Base-by-base conservation (phyloP, 2,329 filamentous ascomycete genomes). In the Aspergillus cejpii region DNA sequence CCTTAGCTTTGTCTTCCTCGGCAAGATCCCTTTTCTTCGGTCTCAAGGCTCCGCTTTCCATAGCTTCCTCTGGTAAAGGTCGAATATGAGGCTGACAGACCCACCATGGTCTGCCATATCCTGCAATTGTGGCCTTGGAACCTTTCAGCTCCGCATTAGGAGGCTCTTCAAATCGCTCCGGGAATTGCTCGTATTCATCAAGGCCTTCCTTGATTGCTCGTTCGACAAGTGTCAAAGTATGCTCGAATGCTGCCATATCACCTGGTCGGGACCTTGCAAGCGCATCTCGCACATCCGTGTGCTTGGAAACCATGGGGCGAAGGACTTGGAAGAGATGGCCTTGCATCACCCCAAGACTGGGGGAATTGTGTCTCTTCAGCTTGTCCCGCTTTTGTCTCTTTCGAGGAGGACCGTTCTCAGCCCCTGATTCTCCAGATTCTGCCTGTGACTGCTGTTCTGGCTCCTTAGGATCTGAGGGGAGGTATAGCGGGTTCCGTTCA, bases 251-350 rank as follows among this genome's bases (percentile, higher is more conserved):
- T 1, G 76, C 72, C 43, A 97, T 80, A 55, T 94, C 85, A 27
- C 85, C 85, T 0, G 79, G 74, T 15, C 77, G 71, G 12, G 76
- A 79, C 49, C 74, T 75, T 0, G 87, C 90, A 2, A 98, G 76
- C n/a, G 83, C 79, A 62, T 97, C 88, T 24, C 92, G 80, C 24
- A 97, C 81, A 54, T 92, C 78, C 19, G 87, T 90, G 66, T 96
- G 86, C 50, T 76, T 78, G 2, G 82, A 75, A 26, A 98, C 82
- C 19, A 97, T 78, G 24, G 91, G 83, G 12, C 91, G 80, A 17
- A 97, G 77, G 20, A 98, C 78, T 64, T 94, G 86, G 74, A 98
- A 98, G 34, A 96, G 78, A 66, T 98, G 92, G 0, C 88, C 81
- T 66, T 97, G 90, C 76, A 96, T 87, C 26, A 82, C 82, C 8